Evolutionary conservation across 2,329 filamentous ascomycete species (phyloP).

Genomic region (Cercospora nicotianae): DNA sequence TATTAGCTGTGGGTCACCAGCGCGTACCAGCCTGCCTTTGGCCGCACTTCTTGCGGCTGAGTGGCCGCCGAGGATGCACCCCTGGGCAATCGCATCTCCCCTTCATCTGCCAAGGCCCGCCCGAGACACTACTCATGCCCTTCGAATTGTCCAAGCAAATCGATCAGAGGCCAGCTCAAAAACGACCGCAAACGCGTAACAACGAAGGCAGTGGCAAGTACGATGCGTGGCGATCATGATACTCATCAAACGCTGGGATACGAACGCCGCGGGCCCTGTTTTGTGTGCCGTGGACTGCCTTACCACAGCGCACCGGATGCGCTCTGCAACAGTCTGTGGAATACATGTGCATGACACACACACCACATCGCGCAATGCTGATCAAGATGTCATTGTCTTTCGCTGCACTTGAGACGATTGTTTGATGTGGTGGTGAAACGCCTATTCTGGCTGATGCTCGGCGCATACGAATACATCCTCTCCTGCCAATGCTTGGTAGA

Average conservation of each 20-base stretch:
- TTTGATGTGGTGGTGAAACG: slow-evolving; percentile 6
- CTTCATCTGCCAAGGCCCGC: slow-evolving; percentile 5
- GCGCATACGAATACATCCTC: slow-evolving; percentile 14
- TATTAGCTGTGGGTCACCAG: background rate
- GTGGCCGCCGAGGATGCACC: background rate
- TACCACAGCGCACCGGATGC: background rate
- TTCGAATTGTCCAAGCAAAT: background rate
- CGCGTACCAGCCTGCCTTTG: background rate
- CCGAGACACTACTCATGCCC: background rate
- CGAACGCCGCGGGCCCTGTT: background rate
- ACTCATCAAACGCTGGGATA: background rate
- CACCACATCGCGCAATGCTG: background rate
- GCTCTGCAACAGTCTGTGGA: background rate
- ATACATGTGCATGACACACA: background rate
- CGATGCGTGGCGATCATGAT: background rate
- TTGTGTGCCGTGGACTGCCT: background rate
- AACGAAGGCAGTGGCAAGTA: background rate
- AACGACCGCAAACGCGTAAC: background rate
- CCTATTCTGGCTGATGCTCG: slow-evolving; percentile 6
- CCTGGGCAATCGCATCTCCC: background rate
- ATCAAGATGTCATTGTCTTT: background rate
- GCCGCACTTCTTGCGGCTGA: background rate
- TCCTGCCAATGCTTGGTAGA: slow-evolving; percentile 17
- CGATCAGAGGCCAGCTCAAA: background rate
- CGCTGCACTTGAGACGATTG: background rate